Evolutionary conservation across 192 early-diverging fungal genomes (phyloP).

Genomic region (Pilaira anomala): DNA sequence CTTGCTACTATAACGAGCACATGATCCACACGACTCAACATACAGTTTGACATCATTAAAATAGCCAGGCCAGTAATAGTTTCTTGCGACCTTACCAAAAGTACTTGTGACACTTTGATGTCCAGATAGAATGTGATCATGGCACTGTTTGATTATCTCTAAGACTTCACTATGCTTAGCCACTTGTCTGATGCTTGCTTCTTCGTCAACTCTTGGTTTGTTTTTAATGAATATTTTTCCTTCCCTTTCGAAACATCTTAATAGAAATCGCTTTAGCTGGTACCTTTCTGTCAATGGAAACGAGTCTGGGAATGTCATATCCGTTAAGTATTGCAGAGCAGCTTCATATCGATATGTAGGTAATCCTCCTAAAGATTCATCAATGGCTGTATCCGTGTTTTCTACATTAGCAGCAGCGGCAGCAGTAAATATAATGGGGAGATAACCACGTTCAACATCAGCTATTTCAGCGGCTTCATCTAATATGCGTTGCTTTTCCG

Average conservation of each 20-base stretch:
- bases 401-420: background rate
- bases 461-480: no score
- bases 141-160: no score
- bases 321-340: background rate
- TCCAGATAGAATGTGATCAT: background rate
- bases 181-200: background rate
- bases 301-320: background rate
- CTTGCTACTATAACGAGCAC: background rate
- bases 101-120: background rate
- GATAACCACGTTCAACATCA: background rate
- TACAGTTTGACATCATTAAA: background rate
- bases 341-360: background rate
- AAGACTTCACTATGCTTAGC: background rate
- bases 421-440: conserved; percentile 2
- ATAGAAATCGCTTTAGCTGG: no score
- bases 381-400: background rate
- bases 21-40: background rate
- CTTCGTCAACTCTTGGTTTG: background rate
- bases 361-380: background rate
- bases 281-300: no score
- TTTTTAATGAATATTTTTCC: no score
- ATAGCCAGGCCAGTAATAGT: conserved; percentile 1
- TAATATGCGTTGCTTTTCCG: no score
- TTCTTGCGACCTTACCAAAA: background rate
- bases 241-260: no score